These are phyloP conservation scores for Centrapalus pauciflorus DNA, from an alignment of 129 eudicot genomes.

Conservation along the genomic window DNA sequence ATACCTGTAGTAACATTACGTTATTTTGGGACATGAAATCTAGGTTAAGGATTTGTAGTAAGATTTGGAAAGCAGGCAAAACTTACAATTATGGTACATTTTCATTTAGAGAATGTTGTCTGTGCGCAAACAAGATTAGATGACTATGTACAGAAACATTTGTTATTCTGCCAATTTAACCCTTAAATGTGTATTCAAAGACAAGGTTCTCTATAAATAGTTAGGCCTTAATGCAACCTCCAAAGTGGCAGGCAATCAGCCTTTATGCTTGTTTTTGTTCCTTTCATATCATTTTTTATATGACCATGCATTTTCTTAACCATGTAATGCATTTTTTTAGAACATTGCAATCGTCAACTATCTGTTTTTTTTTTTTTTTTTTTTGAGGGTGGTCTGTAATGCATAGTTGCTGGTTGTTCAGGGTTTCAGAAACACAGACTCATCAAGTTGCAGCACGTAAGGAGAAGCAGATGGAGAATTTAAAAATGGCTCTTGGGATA, in stretches of 20 bases:
- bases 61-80: background rate
- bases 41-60: background rate
- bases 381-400: background rate
- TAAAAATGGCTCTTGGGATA: conserved; percentile 80
- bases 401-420: conserved; percentile 17
- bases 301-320: background rate
- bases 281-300: background rate
- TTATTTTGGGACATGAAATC: background rate
- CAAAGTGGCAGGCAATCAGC: too few relatives aligned
- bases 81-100: background rate
- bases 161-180: background rate
- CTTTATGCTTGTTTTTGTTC: background rate
- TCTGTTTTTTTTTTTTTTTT: background rate
- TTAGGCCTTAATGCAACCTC: too few relatives aligned
- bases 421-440: conserved; percentile 88
- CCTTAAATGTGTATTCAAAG: background rate
- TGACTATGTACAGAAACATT: background rate
- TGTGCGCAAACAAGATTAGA: background rate
- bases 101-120: background rate
- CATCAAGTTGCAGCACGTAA: conserved; percentile 95
- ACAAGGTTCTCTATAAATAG: background rate
- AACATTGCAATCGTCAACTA: background rate
- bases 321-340: background rate
- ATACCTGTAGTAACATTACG: background rate
- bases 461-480: conserved; percentile 84